Conservation (phyloP, 306 rosid species). For the Pyrus bretschneideri region DNA sequence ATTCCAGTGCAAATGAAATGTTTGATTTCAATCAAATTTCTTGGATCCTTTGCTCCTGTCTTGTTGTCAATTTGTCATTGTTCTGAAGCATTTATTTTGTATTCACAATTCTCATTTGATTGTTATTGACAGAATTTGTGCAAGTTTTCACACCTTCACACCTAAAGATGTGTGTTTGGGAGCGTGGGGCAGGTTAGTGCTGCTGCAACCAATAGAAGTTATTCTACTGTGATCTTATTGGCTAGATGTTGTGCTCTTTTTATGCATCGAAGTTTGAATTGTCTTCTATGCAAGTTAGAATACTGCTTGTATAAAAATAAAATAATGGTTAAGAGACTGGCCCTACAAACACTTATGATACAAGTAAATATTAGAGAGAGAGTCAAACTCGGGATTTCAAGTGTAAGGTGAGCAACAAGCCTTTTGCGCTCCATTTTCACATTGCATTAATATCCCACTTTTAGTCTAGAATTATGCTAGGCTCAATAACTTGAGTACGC, state of each 20-base stretch:
- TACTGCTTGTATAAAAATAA: too few relatives aligned
- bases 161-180: slow-evolving; percentile 97
- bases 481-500: not conserved
- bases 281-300: too few relatives aligned
- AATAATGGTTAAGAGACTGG: too few relatives aligned
- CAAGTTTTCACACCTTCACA: slow-evolving; percentile 73
- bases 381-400: too few relatives aligned
- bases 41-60: not conserved
- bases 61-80: not conserved
- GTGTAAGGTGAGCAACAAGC: too few relatives aligned
- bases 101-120: slow-evolving; percentile 2
- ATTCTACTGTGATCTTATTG: not conserved
- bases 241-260: too few relatives aligned
- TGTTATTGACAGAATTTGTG: slow-evolving; percentile 69
- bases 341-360: too few relatives aligned
- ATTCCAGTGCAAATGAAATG: not conserved
- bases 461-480: not conserved
- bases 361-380: too few relatives aligned
- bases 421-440: too few relatives aligned
- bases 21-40: not conserved
- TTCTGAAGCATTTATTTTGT: not conserved
- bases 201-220: not conserved
- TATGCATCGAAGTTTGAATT: too few relatives aligned
- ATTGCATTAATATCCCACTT: not conserved
- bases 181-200: slow-evolving; percentile 89